Evolutionary conservation across 805 yeast species (phyloP), one percentile per base, ranked within the genome.

Genomic region (Lipomyces anomalus): DNA sequence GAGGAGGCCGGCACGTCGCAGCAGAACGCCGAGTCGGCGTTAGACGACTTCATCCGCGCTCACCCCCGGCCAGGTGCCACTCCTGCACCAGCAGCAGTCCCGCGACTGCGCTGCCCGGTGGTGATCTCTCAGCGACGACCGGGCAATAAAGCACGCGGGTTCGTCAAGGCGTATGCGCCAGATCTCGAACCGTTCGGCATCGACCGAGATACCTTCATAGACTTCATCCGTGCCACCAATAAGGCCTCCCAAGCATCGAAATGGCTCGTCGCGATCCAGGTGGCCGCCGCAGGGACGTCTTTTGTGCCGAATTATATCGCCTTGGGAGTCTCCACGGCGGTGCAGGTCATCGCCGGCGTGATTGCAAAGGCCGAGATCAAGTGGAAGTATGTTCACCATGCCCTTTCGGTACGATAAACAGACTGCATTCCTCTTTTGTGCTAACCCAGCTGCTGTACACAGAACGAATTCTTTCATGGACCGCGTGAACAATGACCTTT

Each of bases 381-480:
- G 9, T 21, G 20, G 9, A 32, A 21, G 35, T 32, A 17, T 17
- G 35, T 32, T 17, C 21, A 17, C 35, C 35, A 21, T 32, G 21
- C 35, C 35, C 6, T 32, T 18, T 13, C 1, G n/a, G 20, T 9
- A 21, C 17, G 17, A 11, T 32, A 32, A 32, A 3, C 20, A 21
- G 35, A n/a, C n/a, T n/a, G n/a, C n/a, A n/a, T n/a, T n/a, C n/a
- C n/a, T n/a, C n/a, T 32, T 32, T 21, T 21, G 17, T 32, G 17
- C 35, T 17, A 6, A 9, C 35, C 17, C 35, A 17, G 21, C 17
- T 21, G 9, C 35, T 9, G 21, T 32, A 17, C 35, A 11, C 2
- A 32, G 35, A 21, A 32, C 35, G 13, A 32, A 32, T 21, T 32
- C 35, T 32, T 32, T 32, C 17, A 6, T 32, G 35, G 35, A 32